phyloP scores from a whole-genome alignment of 768 basidiomycete genomes.

The Rhizopogon sp. region DNA sequence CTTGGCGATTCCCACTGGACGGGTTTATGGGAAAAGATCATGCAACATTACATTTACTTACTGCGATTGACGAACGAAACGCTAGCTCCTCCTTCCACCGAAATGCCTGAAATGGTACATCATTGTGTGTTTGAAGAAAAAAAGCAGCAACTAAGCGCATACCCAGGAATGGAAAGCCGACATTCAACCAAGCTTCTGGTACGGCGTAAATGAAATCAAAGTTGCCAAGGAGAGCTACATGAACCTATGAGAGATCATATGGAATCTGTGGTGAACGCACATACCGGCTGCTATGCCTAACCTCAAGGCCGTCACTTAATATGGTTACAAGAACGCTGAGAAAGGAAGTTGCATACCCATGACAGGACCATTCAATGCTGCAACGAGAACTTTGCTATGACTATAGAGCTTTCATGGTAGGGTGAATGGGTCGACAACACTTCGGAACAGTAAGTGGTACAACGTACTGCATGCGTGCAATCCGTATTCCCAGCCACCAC shows the following conservation, averaged over 20 bases:
- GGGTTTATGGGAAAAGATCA: not conserved
- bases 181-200: slow-evolving; percentile 54
- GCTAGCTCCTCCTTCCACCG: slow-evolving; percentile 66
- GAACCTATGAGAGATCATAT: not conserved
- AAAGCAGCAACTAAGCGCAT: not conserved
- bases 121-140: not conserved
- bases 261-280: not conserved
- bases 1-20: slow-evolving; percentile 60
- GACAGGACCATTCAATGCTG: slow-evolving; percentile 70
- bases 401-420: slow-evolving; percentile 46
- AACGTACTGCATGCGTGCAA: slow-evolving; percentile 57
- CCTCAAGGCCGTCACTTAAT: not conserved
- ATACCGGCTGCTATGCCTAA: slow-evolving; percentile 64
- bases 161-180: slow-evolving; percentile 67
- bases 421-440: not conserved
- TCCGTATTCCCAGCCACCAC: slow-evolving; percentile 53
- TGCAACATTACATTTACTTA: slow-evolving; percentile 22
- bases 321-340: not conserved
- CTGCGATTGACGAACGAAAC: slow-evolving; percentile 65
- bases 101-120: slow-evolving; percentile 40
- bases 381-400: slow-evolving; percentile 66
- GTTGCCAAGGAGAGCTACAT: slow-evolving; percentile 57
- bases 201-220: slow-evolving; percentile 73
- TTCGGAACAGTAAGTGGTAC: not conserved
- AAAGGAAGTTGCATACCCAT: slow-evolving; percentile 44